Evolutionary conservation across 345 rosid genomes (phyloP).

Genomic region (Corchorus olitorius): DNA sequence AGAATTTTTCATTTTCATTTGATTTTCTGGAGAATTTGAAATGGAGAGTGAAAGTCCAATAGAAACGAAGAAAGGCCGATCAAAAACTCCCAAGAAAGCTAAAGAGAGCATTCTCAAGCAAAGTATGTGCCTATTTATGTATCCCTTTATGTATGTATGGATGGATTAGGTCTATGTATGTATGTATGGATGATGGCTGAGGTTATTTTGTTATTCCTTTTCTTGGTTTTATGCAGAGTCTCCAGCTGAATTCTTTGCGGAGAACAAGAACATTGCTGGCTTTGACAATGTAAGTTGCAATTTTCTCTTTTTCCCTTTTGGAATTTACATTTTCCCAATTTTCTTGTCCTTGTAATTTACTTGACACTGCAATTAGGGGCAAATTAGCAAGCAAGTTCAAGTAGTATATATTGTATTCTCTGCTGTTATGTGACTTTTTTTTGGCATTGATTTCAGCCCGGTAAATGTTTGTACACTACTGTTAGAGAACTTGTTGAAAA

Average conservation of each 20-base stretch:
- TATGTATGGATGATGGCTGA: conserved; percentile 2
- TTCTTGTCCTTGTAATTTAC: not conserved
- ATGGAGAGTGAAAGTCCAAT: conserved; percentile 52
- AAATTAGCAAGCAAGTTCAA: not conserved
- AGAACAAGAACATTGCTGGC: conserved; percentile 99
- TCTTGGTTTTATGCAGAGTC: conserved; percentile 62
- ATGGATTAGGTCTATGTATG: not conserved
- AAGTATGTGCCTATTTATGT: conserved; percentile 40
- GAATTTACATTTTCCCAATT: not conserved
- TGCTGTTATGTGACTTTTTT: conserved; percentile 17
- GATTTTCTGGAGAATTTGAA: not conserved
- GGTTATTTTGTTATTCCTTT: not conserved
- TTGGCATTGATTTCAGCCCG: conserved; percentile 58
- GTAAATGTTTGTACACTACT: conserved; percentile 86
- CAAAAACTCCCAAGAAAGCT: conserved; percentile 55
- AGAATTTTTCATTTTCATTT: not conserved
- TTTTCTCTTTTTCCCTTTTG: not conserved
- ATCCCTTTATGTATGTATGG: not conserved
- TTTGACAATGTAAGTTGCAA: conserved; percentile 75
- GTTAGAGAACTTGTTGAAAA: conserved; percentile 95
- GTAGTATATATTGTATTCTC: no score
- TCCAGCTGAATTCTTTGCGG: conserved; percentile 98
- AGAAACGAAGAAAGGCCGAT: conserved; percentile 61
- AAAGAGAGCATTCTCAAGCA: conserved; percentile 87
- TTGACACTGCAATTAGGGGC: not conserved